Percentiles rank a stretch among this genome's conserved stretches.
phyloP scores from a whole-genome alignment of 2,329 filamentous ascomycete species.

The Clonostachys solani region DNA sequence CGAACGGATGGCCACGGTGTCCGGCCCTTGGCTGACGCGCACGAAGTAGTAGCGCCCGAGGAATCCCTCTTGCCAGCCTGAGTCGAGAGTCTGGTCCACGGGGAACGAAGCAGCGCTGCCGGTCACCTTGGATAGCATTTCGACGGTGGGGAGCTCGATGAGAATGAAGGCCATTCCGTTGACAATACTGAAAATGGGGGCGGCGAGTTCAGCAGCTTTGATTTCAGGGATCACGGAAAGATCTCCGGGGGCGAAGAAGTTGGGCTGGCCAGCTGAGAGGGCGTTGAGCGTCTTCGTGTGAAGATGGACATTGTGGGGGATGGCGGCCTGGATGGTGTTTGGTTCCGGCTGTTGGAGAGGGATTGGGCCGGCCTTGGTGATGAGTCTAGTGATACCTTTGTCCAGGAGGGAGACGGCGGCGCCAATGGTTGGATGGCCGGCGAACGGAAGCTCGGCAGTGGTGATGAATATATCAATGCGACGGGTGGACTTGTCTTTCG shows the following conservation, averaged over 20 bases:
- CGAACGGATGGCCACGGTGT: conserved; percentile 39
- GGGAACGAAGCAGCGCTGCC: conserved; percentile 24
- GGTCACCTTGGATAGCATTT: conserved; percentile 45
- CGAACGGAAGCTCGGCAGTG: conserved; percentile 53
- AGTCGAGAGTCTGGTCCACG: conserved; percentile 34
- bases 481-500: conserved; percentile 20
- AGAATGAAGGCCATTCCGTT: conserved; percentile 73
- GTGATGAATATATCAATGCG: conserved; percentile 57
- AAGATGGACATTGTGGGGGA: conserved; percentile 64
- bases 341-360: conserved; percentile 29
- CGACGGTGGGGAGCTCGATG: conserved; percentile 55
- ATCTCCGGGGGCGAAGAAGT: conserved; percentile 11
- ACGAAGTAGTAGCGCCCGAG: conserved; percentile 58
- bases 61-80: conserved; percentile 49
- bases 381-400: conserved; percentile 32
- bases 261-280: background rate
- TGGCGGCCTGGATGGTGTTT: conserved; percentile 49
- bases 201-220: conserved; percentile 27
- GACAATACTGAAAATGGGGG: conserved; percentile 59
- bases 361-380: conserved; percentile 55
- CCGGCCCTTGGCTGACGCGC: conserved; percentile 12
- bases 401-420: conserved; percentile 45
- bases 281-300: conserved; percentile 41
- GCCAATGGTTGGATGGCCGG: conserved; percentile 59
- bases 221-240: conserved; percentile 21